Evolutionary conservation across 1,284 basidiomycete species (phyloP).

Genomic region (Leccinum fallax): DNA sequence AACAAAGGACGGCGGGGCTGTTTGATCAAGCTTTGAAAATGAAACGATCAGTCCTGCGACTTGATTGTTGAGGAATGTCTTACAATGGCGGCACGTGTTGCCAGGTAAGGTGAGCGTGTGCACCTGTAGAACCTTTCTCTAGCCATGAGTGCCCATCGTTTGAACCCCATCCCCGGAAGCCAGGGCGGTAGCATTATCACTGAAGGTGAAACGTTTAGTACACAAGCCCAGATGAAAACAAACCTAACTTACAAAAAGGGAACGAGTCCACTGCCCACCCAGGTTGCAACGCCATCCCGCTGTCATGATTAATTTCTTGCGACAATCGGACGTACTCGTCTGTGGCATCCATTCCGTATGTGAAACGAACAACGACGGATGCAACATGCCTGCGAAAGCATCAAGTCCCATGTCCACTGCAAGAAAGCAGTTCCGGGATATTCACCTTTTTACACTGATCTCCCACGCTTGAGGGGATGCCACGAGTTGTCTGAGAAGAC

Average conservation of each 20-base stretch:
- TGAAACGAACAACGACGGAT: slow-evolving; percentile 16
- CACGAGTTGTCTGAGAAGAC: slow-evolving; percentile 9
- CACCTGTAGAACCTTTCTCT: slow-evolving; percentile 15
- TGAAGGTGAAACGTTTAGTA: neutral
- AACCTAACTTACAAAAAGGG: slow-evolving; percentile 7
- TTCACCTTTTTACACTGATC: slow-evolving; percentile 5
- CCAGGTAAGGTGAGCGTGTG: slow-evolving; percentile 8
- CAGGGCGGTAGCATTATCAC: slow-evolving; percentile 13
- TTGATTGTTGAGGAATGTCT: neutral
- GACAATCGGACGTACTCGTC: slow-evolving; percentile 14
- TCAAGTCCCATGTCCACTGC: neutral
- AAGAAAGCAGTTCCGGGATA: neutral
- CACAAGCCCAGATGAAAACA: neutral
- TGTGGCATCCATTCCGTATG: slow-evolving; percentile 12
- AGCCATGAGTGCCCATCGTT: slow-evolving; percentile 12
- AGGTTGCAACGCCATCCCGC: slow-evolving; percentile 15
- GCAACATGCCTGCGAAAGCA: slow-evolving; percentile 14
- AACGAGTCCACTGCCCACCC: slow-evolving; percentile 16
- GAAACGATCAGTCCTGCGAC: neutral
- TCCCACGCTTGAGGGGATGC: slow-evolving; percentile 3
- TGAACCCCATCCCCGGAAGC: slow-evolving; percentile 23
- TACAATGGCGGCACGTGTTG: slow-evolving; percentile 9
- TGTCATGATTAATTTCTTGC: slow-evolving; percentile 11
- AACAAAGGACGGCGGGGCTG: slow-evolving; percentile 14
- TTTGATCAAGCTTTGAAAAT: slow-evolving; percentile 11